A percentile compares a stretch with the other conserved stretches of the same genome.
Evolutionary conservation across 495 filamentous ascomycete genomes (phyloP).

Genomic region (Penicillium robsamsonii): DNA sequence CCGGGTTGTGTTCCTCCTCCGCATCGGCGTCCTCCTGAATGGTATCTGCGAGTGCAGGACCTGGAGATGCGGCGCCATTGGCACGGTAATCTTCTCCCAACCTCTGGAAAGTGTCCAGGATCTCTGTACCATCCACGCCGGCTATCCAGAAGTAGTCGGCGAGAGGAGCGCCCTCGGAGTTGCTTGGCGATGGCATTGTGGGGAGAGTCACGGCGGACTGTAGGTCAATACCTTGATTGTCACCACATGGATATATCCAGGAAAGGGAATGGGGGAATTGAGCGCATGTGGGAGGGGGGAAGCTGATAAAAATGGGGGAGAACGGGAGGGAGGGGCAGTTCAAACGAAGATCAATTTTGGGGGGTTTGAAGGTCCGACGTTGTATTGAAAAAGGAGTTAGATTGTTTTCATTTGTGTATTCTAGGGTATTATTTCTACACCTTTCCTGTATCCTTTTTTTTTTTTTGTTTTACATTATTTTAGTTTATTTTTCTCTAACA

Average conservation of each 20-base stretch:
- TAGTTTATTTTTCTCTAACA: conserved; percentile 10
- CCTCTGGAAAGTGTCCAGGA: conserved; percentile 45
- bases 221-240: conserved; percentile 16
- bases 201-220: conserved; percentile 18
- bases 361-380: conserved; percentile 9
- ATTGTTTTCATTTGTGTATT: conserved; percentile 3
- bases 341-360: conserved; percentile 31
- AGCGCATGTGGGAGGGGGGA: conserved; percentile 7
- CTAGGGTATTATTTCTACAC: background rate
- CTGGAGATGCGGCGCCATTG: conserved; percentile 43
- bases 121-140: conserved; percentile 71
- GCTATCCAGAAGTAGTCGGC: conserved; percentile 99
- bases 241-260: conserved; percentile 34
- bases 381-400: conserved; percentile 14
- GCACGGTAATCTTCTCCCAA: conserved; percentile 54
- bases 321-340: conserved; percentile 23
- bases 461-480: conserved; percentile 3
- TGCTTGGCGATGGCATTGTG: conserved; percentile 29
- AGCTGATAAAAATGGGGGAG: conserved; percentile 13
- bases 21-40: conserved; percentile 79
- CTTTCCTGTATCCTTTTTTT: background rate
- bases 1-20: conserved; percentile 48
- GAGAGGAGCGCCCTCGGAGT: conserved; percentile 65
- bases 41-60: conserved; percentile 64
- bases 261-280: conserved; percentile 1